Conservation (phyloP, 345 rosid genomes). For the Sonneratia caseolaris region DNA sequence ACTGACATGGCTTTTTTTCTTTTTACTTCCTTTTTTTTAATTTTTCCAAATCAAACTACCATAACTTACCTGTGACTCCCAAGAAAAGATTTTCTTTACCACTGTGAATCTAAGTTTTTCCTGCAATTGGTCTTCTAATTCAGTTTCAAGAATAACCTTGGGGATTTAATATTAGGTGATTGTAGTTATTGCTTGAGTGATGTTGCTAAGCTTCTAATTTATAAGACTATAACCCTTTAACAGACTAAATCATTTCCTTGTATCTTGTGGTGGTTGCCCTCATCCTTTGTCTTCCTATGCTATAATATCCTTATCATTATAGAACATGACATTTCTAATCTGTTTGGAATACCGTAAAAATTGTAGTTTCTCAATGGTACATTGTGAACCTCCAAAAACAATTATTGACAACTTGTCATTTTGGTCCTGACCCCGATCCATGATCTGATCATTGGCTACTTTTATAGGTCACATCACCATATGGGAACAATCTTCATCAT, state of each 20-base stretch:
- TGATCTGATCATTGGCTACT: background rate
- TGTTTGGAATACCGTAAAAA: background rate
- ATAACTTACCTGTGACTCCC: background rate
- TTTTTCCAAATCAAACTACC: too few relatives aligned
- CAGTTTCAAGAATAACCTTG: background rate
- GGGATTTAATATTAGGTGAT: background rate
- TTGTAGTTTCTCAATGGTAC: background rate
- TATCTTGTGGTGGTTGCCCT: background rate
- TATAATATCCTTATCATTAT: background rate
- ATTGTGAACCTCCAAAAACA: background rate
- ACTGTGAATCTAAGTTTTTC: background rate
- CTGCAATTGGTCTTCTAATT: background rate
- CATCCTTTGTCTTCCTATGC: background rate
- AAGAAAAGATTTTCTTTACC: background rate
- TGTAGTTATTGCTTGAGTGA: background rate
- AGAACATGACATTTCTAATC: background rate
- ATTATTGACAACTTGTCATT: background rate
- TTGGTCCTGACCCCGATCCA: background rate
- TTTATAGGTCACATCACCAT: constrained; percentile 68
- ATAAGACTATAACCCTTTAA: background rate
- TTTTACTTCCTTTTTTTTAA: too few relatives aligned
- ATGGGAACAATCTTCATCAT: constrained; percentile 61
- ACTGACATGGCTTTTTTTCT: too few relatives aligned
- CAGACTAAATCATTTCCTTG: background rate
- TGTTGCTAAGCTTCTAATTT: background rate